Conservation (phyloP, 2,329 filamentous ascomycete species). For the Helotiales sp. region DNA sequence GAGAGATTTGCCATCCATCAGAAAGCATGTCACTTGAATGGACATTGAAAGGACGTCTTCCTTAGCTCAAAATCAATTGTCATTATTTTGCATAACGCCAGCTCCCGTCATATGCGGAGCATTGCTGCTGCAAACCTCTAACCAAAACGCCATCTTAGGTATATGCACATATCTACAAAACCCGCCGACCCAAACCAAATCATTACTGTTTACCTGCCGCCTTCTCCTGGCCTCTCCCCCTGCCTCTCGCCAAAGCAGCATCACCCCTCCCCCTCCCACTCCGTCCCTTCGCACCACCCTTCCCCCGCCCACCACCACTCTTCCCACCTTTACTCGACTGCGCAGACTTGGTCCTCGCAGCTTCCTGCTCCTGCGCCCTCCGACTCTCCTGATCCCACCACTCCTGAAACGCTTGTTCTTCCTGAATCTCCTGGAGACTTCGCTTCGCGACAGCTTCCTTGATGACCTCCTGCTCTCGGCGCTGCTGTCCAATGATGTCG, state of each 20-base stretch:
- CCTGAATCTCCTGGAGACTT: constrained; percentile 91
- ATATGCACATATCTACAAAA: constrained; percentile 16
- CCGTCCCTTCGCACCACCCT: constrained; percentile 13
- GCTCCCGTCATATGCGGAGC: constrained; percentile 21
- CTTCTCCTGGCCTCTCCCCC: constrained; percentile 24
- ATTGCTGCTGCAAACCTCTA: constrained; percentile 18
- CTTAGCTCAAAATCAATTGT: too few relatives aligned
- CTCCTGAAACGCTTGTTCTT: constrained; percentile 94
- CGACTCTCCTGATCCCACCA: constrained; percentile 92
- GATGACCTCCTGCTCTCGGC: constrained; percentile 80
- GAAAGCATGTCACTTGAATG: too few relatives aligned
- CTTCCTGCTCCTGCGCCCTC: constrained; percentile 58
- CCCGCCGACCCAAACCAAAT: too few relatives aligned
- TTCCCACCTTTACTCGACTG: constrained; percentile 6
- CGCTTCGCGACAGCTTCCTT: constrained; percentile 86
- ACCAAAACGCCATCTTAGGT: constrained; percentile 14
- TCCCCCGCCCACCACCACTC: constrained; percentile 14
- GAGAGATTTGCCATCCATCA: too few relatives aligned
- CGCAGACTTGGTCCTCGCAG: constrained; percentile 21
- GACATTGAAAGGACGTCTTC: too few relatives aligned
- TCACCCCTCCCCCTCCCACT: constrained; percentile 23
- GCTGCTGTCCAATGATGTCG: constrained; percentile 88
- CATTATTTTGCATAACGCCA: constrained; percentile 6
- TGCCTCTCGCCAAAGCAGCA: constrained; percentile 9
- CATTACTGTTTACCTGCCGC: background rate